Conservation (phyloP, 2,329 filamentous ascomycete species). For the Nothomitra cinnamomea region DNA sequence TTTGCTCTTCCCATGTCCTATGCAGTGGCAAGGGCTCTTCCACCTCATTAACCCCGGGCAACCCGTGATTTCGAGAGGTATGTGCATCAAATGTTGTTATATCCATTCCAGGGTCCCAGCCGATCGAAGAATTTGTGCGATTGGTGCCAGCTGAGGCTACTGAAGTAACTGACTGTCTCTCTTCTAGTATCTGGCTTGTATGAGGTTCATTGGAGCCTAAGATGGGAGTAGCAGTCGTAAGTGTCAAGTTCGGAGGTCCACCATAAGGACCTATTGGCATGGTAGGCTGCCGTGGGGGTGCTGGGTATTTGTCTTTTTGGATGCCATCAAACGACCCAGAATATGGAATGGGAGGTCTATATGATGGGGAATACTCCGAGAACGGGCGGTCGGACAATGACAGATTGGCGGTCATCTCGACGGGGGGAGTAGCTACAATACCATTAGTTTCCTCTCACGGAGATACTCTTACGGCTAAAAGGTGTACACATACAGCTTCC, state of each 20-base stretch:
- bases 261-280: background rate
- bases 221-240: background rate
- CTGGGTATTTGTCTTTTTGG: background rate
- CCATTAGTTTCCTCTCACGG: background rate
- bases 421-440: background rate
- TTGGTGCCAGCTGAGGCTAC: background rate
- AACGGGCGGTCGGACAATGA: background rate
- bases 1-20: slow-evolving; percentile 18
- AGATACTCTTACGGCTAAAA: background rate
- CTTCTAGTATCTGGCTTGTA: background rate
- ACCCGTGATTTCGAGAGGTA: slow-evolving; percentile 1
- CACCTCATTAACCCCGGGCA: slow-evolving; percentile 11
- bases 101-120: slow-evolving; percentile 5
- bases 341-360: background rate
- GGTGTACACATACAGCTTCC: too few relatives aligned
- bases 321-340: background rate
- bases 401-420: slow-evolving; percentile 5
- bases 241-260: background rate
- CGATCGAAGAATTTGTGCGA: slow-evolving; percentile 1
- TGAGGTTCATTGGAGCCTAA: background rate
- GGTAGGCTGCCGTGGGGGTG: background rate
- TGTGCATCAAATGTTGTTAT: slow-evolving; percentile 4
- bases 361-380: slow-evolving; percentile 2
- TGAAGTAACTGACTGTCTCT: background rate
- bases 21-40: slow-evolving; percentile 10